Base-by-base conservation (phyloP, 192 early-diverging fungal genomes). In the Coemansia erecta region DNA sequence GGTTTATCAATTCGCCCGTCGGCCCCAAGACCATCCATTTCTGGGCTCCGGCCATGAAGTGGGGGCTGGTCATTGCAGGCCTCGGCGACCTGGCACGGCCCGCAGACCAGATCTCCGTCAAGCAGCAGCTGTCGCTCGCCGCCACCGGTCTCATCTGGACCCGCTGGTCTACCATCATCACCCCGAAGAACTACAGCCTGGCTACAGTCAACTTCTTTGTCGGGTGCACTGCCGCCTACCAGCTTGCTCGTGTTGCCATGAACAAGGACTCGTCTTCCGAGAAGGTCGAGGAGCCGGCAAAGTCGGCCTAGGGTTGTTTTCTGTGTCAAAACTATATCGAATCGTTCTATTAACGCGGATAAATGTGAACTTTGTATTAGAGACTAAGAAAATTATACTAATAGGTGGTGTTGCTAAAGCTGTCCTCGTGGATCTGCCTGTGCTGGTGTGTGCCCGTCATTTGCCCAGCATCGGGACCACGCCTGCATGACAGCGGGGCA, bases 1-100 rank as follows among this genome's bases (percentile, higher is more conserved):
- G 70, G 73, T 94, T 94, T 76, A 67, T 80, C 63, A 87, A 87
- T 65, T 85, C 84, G 19, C 87, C 89, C 14, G 89, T 87, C 19
- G 94, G 94, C 55, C 97, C 97, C 61, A 96, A 96, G 82, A 98
- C 97, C 46, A 88, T 98, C 64, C 92, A 94, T 77, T 98, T 98
- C 72, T 98, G 97, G 97, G 97, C 94, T 0, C 97, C 97, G 8
- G 64, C 62, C 23, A 71, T 77, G 64, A 70, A 66, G 56, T 81
- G 93, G 92, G 89, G 89, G 12, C 77, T 98, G 49, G 94, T 98
- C 12, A 86, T 95, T 67, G 94, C 96, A 31, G 96, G 96, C 28
- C 58, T 98, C 39, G 85, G 90, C 54, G 96, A 98, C 74, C 62
- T 95, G 42, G 70, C 86, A 21, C 87, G 94, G 31, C 94, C 96